phyloP scores from a whole-genome alignment of 441 rosid genomes.

The Capsella rubella region DNA sequence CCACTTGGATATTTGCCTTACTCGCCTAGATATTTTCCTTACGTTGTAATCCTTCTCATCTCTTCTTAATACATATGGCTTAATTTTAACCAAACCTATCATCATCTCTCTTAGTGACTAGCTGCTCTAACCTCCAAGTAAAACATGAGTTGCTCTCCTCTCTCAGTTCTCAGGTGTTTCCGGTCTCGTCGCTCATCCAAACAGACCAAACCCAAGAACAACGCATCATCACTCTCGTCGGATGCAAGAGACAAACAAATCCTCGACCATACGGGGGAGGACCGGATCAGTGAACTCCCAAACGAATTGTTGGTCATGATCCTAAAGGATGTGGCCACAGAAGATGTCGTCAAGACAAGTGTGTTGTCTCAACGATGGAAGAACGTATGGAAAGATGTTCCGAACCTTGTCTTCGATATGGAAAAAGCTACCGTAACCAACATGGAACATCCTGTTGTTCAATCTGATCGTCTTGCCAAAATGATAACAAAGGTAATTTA shows the following conservation, averaged over 20 bases:
- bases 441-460: neutral
- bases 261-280: neutral
- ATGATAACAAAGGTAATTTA: slow-evolving; percentile 5
- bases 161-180: too few relatives aligned
- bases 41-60: too few relatives aligned
- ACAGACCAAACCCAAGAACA: neutral
- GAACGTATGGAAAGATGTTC: slow-evolving; percentile 6
- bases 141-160: too few relatives aligned
- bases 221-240: neutral
- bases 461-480: neutral
- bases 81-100: too few relatives aligned
- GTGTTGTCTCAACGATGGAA: slow-evolving; percentile 19
- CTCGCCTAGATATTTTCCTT: too few relatives aligned
- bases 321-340: neutral
- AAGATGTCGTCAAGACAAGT: slow-evolving; percentile 3
- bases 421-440: neutral
- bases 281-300: neutral
- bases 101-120: too few relatives aligned
- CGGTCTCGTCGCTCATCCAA: neutral
- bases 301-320: slow-evolving; percentile 22
- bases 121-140: too few relatives aligned
- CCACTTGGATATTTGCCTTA: too few relatives aligned
- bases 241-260: neutral
- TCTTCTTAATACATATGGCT: too few relatives aligned
- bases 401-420: neutral